Evolutionary conservation across 305 asterid species (phyloP).

Genomic region (Fraxinus ornus): DNA sequence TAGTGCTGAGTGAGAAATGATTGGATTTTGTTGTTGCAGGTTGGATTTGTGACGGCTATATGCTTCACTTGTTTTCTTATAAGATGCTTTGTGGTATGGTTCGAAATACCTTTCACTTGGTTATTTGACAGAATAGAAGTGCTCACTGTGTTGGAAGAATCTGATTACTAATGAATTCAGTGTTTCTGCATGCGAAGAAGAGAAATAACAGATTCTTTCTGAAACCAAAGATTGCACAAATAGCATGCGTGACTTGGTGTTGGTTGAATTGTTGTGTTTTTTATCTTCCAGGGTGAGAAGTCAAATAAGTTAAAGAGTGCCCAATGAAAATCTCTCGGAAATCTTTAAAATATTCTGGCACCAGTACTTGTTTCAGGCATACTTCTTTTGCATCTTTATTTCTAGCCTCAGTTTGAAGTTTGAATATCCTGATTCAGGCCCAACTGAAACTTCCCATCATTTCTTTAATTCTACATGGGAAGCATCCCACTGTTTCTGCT

Average conservation of each 20-base stretch:
- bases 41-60: slow-evolving; percentile 95
- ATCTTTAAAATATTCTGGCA: not conserved
- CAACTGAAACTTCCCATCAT: not conserved
- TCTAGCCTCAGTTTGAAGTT: not conserved
- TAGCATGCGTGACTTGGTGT: not conserved
- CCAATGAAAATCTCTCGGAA: not conserved
- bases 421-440: not conserved
- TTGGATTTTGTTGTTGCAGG: slow-evolving; percentile 48
- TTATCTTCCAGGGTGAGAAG: not conserved
- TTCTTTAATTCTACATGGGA: not conserved
- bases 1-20: slow-evolving; percentile 24
- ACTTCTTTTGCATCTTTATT: not conserved
- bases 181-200: not conserved
- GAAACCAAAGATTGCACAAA: not conserved
- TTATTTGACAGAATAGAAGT: not conserved
- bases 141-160: not conserved
- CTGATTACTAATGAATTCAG: not conserved
- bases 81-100: slow-evolving; percentile 85
- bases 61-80: slow-evolving; percentile 93
- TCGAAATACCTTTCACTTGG: slow-evolving; percentile 18
- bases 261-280: not conserved
- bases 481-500: not conserved
- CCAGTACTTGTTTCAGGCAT: not conserved
- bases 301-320: not conserved
- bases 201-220: not conserved